phyloP scores from a whole-genome alignment of 345 rosid species.

The Sonneratia alba region DNA sequence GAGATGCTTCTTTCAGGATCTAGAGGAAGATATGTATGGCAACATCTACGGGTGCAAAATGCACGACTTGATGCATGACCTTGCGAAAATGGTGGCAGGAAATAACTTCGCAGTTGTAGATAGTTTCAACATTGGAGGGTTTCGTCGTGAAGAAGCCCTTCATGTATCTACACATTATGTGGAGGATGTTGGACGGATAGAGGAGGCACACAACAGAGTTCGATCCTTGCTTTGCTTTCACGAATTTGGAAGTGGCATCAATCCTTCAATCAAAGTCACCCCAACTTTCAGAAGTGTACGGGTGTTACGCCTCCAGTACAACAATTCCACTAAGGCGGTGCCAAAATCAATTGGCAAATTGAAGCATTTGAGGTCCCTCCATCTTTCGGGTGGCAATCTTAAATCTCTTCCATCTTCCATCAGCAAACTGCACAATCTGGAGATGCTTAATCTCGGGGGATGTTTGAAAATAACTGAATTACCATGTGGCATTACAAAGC shows the following conservation, averaged over 20 bases:
- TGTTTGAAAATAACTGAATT: too few relatives aligned
- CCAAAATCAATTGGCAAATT: not conserved
- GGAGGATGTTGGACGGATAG: not conserved
- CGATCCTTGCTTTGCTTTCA: not conserved
- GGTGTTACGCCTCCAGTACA: not conserved
- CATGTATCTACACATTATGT: not conserved
- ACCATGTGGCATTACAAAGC: too few relatives aligned
- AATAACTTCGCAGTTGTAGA: not conserved
- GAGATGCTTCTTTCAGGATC: constrained; percentile 18
- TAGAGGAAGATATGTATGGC: accelerated
- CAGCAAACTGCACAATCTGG: too few relatives aligned
- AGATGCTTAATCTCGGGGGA: too few relatives aligned
- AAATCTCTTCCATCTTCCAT: too few relatives aligned
- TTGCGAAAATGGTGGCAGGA: constrained; percentile 7
- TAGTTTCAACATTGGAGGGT: not conserved
- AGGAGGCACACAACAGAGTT: not conserved
- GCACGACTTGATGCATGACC: constrained; percentile 22
- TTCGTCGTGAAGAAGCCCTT: not conserved
- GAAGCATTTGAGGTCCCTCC: not conserved
- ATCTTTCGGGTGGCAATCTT: too few relatives aligned
- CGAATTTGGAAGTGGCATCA: too few relatives aligned
- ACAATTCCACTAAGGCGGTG: not conserved
- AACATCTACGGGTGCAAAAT: not conserved
- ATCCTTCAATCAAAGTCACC: too few relatives aligned
- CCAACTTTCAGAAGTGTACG: not conserved